phyloP scores from a whole-genome alignment of 768 basidiomycete genomes.

The Tremella fuciformis region DNA sequence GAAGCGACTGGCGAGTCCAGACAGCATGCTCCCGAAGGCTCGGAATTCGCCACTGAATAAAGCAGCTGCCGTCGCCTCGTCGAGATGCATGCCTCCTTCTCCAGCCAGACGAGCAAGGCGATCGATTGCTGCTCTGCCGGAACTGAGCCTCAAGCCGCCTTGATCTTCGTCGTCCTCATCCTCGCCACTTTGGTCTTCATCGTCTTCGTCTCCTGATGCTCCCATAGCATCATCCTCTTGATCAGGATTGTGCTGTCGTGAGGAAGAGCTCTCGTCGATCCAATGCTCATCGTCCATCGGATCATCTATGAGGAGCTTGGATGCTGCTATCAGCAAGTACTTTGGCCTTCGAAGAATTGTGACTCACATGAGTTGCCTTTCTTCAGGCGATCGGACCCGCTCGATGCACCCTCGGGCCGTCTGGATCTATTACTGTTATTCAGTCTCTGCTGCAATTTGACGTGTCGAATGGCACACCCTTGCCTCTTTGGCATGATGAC shows the following conservation, averaged over 20 bases:
- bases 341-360: not conserved
- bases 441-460: constrained; percentile 5
- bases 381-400: constrained; percentile 25
- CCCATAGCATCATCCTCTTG: constrained; percentile 36
- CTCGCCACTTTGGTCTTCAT: constrained; percentile 53
- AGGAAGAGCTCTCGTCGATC: constrained; percentile 33
- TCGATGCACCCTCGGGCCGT: not conserved
- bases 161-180: constrained; percentile 41
- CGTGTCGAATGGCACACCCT: not conserved
- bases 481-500: constrained; percentile 57
- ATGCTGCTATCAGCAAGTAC: not conserved
- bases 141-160: constrained; percentile 49
- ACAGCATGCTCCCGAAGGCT: constrained; percentile 64
- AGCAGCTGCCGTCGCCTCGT: constrained; percentile 50
- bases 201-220: constrained; percentile 53
- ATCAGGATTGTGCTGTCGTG: constrained; percentile 22
- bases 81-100: constrained; percentile 32
- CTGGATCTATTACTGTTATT: constrained; percentile 6
- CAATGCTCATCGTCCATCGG: constrained; percentile 38
- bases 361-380: constrained; percentile 43
- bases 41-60: constrained; percentile 69
- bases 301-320: constrained; percentile 36
- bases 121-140: constrained; percentile 27
- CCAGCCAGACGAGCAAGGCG: constrained; percentile 31
- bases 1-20: constrained; percentile 78